phyloP scores from a whole-genome alignment of 1,284 basidiomycete genomes.

The Somion occarium region DNA sequence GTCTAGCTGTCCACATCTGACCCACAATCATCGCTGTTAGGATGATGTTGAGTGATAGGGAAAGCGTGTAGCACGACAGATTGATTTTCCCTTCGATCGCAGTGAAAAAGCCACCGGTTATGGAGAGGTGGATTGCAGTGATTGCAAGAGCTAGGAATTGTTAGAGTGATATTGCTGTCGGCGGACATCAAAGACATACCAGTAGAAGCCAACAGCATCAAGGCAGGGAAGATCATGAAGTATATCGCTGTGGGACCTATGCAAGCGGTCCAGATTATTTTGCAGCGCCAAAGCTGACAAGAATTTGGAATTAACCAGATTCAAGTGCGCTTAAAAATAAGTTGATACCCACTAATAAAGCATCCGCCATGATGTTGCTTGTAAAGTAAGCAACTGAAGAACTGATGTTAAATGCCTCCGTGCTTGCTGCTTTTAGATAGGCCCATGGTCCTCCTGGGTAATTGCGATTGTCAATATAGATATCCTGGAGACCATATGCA shows the following conservation, averaged over 20 bases:
- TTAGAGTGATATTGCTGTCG: background rate
- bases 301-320: no score
- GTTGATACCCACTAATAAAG: conserved; percentile 29
- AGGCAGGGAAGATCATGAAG: conserved; percentile 26
- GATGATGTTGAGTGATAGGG: conserved; percentile 40
- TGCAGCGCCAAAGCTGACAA: conserved; percentile 47
- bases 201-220: conserved; percentile 33
- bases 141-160: conserved; percentile 39
- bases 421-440: conserved; percentile 34
- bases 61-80: conserved; percentile 36
- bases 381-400: conserved; percentile 38
- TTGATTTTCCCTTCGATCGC: background rate
- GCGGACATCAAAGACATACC: conserved; percentile 22
- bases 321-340: no score
- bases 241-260: conserved; percentile 27
- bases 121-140: conserved; percentile 37
- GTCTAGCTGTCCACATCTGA: conserved; percentile 35
- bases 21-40: conserved; percentile 37
- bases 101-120: conserved; percentile 33
- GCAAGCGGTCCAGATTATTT: conserved; percentile 39
- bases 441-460: conserved; percentile 35
- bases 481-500: conserved; percentile 27
- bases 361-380: conserved; percentile 30
- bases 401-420: conserved; percentile 36
- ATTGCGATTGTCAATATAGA: conserved; percentile 41